Evolutionary conservation across 805 yeast genomes (phyloP).

Genomic region (Tetrapisispora fleetii): DNA sequence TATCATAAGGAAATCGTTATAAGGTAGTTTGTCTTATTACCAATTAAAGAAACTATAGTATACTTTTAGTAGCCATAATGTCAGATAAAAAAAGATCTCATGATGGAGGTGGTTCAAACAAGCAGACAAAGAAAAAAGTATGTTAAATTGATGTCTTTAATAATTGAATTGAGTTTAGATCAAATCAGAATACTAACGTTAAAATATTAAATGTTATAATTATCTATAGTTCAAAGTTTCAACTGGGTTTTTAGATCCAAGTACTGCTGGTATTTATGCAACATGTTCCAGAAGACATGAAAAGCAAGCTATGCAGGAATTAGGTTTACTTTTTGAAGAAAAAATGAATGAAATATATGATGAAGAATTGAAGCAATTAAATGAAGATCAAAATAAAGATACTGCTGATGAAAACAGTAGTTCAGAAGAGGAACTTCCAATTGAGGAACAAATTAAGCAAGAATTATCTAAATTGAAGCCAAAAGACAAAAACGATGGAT

Average conservation of each 20-base stretch:
- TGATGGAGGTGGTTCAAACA: neutral
- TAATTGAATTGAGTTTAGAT: neutral
- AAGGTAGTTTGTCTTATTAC: too few relatives aligned
- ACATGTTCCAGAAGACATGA: constrained; percentile 82
- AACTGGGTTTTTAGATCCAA: constrained; percentile 53
- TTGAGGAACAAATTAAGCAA: constrained; percentile 66
- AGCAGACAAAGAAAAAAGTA: constrained; percentile 2
- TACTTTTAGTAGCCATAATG: neutral
- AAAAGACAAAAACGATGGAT: constrained; percentile 18
- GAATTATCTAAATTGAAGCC: constrained; percentile 60
- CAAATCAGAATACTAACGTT: neutral
- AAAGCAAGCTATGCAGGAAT: constrained; percentile 63
- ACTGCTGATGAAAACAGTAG: constrained; percentile 16
- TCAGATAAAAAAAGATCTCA: neutral
- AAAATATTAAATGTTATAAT: neutral
- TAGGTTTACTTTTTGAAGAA: constrained; percentile 49
- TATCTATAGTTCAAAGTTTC: constrained; percentile 24
- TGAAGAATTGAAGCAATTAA: constrained; percentile 24
- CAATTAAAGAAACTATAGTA: too few relatives aligned
- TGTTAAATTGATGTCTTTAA: neutral
- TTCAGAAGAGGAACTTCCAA: constrained; percentile 39
- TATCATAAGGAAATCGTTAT: too few relatives aligned
- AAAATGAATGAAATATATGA: constrained; percentile 39
- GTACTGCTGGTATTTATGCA: constrained; percentile 78
- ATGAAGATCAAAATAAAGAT: constrained; percentile 9